phyloP scores from a whole-genome alignment of 148 eudicot genomes.

The Rhododendron henanense region DNA sequence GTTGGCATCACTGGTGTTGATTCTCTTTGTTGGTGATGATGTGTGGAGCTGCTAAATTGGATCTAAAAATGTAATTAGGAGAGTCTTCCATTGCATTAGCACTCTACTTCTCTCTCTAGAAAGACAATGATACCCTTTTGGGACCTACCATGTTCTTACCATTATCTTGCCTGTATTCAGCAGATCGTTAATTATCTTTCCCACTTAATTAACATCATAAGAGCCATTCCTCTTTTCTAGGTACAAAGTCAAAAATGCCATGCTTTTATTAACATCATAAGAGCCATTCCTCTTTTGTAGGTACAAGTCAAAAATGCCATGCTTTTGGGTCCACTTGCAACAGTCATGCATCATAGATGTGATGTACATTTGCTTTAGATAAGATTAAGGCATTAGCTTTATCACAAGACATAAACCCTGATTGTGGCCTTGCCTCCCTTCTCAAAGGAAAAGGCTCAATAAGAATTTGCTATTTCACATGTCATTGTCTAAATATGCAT shows the following conservation, averaged over 20 bases:
- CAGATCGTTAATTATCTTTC: neutral
- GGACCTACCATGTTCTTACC: neutral
- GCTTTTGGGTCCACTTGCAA: neutral
- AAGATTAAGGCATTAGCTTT: neutral
- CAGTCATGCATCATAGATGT: neutral
- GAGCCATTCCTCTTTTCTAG: neutral
- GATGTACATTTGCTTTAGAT: neutral
- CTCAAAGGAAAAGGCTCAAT: neutral
- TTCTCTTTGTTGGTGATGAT: neutral
- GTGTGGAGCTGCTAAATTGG: neutral
- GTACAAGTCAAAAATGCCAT: neutral
- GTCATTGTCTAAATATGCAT: neutral
- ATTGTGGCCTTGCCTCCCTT: neutral
- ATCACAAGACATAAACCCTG: neutral
- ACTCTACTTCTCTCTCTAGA: neutral
- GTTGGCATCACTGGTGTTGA: neutral
- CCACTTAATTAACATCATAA: neutral
- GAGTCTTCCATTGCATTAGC: neutral
- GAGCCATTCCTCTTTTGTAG: neutral
- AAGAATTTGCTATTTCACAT: neutral
- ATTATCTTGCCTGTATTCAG: neutral
- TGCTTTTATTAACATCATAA: neutral
- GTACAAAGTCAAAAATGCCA: neutral
- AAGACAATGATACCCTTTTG: constrained; percentile 2
- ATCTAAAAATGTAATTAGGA: neutral